Base-by-base conservation (phyloP, 2,329 filamentous ascomycete genomes). In the Biscogniauxia mediterranea region DNA sequence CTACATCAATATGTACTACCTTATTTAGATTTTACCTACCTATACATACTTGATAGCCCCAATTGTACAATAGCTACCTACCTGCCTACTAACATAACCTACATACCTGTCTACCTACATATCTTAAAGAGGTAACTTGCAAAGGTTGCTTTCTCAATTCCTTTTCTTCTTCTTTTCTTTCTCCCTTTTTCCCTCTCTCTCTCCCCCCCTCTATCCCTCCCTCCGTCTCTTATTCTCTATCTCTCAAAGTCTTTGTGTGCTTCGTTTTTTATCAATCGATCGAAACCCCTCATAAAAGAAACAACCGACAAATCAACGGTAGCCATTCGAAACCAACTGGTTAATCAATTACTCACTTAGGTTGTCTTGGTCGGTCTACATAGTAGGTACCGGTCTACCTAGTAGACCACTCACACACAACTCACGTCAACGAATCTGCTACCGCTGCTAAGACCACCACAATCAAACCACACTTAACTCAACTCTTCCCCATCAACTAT, bases 191-290 rank as follows among this genome's bases (percentile, higher is more conserved):
- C 11, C 2, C 53, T 52, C 32, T 23, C 56, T 57, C 42, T 49
- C 38, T 60, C 55, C 20, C 51, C 21, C 23, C 15, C 25, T 52
- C 13, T 25, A 17, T 52, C 26, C 9, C n/a, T 52, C 51, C 5
- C n/a, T 25, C 3, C 23, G 38, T 25, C 25, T 20, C 9, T 32
- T 19, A 52, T 38, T 26, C 21, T 52, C 19, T 21, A 19, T 20
- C 28, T 52, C 28, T 53, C 28, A 2, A 28, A 23, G n/a, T 56
- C 26, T 20, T 55, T 21, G 21, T 15, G 38, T 56, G 23, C 55
- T 19, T 54, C 15, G 21, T 23, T 23, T 25, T 25, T 3, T 20
- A 25, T 46, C 32, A 42, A 55, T 62, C 57, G 56, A 66, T 5
- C 38, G 17, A 46, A 46, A 46, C 38, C 38, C 38, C 38, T 5